These are phyloP conservation scores for Thalassiosira mediterranea DNA, from an alignment of 352 stramenopile species.

Conservation along the genomic window DNA sequence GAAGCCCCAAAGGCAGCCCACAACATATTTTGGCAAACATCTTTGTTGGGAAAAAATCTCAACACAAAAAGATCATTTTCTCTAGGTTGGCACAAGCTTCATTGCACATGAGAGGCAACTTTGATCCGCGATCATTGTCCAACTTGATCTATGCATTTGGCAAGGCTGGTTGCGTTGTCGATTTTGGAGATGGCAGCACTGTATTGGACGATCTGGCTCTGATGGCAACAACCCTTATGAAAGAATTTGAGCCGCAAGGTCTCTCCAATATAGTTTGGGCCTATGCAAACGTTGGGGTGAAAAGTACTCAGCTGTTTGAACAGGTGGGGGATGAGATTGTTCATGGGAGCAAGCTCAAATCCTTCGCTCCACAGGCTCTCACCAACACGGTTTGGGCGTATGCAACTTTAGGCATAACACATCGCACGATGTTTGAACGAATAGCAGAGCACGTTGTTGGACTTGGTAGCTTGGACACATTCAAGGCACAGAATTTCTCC, in stretches of 20 bases:
- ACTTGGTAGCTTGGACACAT: conserved; percentile 3
- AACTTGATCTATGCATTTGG: conserved; percentile 20
- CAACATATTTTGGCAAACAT: conserved; percentile 15
- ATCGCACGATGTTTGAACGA: neutral
- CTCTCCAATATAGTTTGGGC: conserved; percentile 21
- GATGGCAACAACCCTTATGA: neutral
- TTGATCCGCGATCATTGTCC: conserved; percentile 8
- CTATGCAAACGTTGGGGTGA: conserved; percentile 12
- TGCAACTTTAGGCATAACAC: neutral
- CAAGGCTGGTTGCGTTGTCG: neutral
- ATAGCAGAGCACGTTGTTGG: conserved; percentile 13
- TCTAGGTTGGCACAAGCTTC: neutral
- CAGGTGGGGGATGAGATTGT: neutral
- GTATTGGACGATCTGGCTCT: conserved; percentile 6
- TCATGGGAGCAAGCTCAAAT: neutral
- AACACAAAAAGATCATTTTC: conserved; percentile 29
- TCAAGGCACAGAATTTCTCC: conserved; percentile 12
- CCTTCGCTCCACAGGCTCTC: conserved; percentile 6
- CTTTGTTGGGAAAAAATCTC: conserved; percentile 15
- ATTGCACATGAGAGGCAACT: conserved; percentile 4
- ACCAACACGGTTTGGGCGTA: conserved; percentile 9
- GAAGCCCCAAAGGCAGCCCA: neutral
- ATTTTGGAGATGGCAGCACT: conserved; percentile 14
- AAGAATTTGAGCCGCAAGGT: conserved; percentile 4
- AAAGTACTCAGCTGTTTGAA: neutral